A percentile compares a stretch with the other conserved stretches of the same genome.
phyloP scores from a whole-genome alignment of 352 stramenopile genomes.

The Phytophthora fragariae region DNA sequence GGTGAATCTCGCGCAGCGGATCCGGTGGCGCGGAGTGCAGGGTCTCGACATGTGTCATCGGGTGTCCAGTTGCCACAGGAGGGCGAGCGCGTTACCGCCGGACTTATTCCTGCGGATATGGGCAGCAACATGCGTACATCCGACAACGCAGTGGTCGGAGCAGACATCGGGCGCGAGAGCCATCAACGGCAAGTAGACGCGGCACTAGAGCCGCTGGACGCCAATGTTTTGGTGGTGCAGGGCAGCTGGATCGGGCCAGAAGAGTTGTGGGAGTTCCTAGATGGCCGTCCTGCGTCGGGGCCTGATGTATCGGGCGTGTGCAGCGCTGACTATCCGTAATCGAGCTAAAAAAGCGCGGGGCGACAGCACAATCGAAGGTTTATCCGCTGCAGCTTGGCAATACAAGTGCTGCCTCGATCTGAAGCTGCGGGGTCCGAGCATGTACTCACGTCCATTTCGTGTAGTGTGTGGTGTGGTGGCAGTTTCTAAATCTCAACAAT shows the following conservation, averaged over 20 bases:
- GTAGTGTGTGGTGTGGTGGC: too few species aligned
- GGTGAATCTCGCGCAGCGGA: conserved; percentile 10
- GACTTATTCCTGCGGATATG: conserved; percentile 23
- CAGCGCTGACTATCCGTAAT: conserved; percentile 14
- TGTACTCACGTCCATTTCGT: too few species aligned
- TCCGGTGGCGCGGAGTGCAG: conserved; percentile 12
- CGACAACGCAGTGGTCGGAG: conserved; percentile 9
- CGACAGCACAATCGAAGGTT: too few species aligned
- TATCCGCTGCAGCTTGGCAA: neutral
- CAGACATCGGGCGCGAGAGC: conserved; percentile 2
- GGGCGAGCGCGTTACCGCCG: conserved; percentile 4
- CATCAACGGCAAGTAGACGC: conserved; percentile 8
- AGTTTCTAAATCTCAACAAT: too few species aligned
- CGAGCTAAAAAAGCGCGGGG: neutral
- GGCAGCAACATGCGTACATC: conserved; percentile 13
- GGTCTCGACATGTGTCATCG: conserved; percentile 21
- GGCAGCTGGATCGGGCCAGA: conserved; percentile 29
- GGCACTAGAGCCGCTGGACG: conserved; percentile 28
- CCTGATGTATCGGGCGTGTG: conserved; percentile 23
- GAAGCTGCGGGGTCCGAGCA: too few species aligned
- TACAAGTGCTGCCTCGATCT: neutral
- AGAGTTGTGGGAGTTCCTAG: conserved; percentile 31
- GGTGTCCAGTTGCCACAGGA: conserved; percentile 29
- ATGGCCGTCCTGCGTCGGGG: neutral
- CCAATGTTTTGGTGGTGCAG: conserved; percentile 24